phyloP scores from a whole-genome alignment of 2,329 filamentous ascomycete species.

The Penicillium nordicum region DNA sequence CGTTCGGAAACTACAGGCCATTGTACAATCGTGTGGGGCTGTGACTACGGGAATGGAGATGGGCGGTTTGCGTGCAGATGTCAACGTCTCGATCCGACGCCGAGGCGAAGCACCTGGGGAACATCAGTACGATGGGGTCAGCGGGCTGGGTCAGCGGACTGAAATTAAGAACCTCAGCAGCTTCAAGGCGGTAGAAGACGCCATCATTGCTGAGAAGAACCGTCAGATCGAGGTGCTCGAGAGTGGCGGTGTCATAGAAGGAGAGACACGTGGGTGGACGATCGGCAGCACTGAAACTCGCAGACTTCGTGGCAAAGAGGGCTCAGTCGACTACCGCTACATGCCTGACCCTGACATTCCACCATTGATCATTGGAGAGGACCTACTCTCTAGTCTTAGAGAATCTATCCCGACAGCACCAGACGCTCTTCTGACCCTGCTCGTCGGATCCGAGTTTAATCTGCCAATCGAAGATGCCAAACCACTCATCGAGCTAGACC shows the following conservation, averaged over 20 bases:
- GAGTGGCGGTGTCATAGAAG: slow-evolving; percentile 67
- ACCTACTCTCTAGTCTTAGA: slow-evolving; percentile 64
- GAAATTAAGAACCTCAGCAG: slow-evolving; percentile 98
- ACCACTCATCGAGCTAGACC: slow-evolving; percentile 71
- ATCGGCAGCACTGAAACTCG: slow-evolving; percentile 78
- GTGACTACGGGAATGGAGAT: slow-evolving; percentile 91
- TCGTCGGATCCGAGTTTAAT: slow-evolving; percentile 60
- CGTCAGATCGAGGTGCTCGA: slow-evolving; percentile 81
- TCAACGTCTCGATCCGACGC: slow-evolving; percentile 83
- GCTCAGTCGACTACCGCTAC: slow-evolving; percentile 95
- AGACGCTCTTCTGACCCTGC: slow-evolving; percentile 63
- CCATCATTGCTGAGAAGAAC: slow-evolving; percentile 85
- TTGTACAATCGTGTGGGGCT: slow-evolving; percentile 75
- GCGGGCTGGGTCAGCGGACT: slow-evolving; percentile 74
- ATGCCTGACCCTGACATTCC: slow-evolving; percentile 94
- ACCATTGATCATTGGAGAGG: slow-evolving; percentile 69
- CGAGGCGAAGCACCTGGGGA: slow-evolving; percentile 47
- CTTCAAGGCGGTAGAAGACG: slow-evolving; percentile 92
- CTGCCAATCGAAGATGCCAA: slow-evolving; percentile 79
- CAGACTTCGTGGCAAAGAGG: slow-evolving; percentile 84
- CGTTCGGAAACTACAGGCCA: slow-evolving; percentile 80
- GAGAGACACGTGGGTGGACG: slow-evolving; percentile 92
- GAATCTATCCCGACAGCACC: slow-evolving; percentile 66
- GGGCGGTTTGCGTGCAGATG: slow-evolving; percentile 85
- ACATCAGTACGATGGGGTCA: slow-evolving; percentile 56